Conservation (phyloP, 108 stramenopile genomes). For the Skeletonema potamos region DNA sequence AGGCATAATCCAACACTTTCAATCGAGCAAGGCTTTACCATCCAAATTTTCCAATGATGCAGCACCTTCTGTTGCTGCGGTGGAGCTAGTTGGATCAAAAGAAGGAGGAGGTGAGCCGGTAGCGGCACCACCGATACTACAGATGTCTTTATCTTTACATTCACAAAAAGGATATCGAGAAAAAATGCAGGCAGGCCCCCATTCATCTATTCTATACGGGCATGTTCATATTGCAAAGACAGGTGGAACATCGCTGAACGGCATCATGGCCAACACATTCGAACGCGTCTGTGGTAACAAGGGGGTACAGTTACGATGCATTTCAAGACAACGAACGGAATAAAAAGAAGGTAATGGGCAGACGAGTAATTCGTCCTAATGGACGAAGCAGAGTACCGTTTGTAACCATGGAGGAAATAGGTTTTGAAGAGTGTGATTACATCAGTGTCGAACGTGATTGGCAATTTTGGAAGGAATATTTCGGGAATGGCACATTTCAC, state of each 20-base stretch:
- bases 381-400: neutral
- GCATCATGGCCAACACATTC: neutral
- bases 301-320: slow-evolving; percentile 6
- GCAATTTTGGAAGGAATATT: neutral
- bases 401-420: neutral
- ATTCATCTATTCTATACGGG: neutral
- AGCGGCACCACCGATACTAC: no score
- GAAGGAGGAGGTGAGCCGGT: no score
- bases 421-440: slow-evolving; percentile 24
- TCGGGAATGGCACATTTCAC: neutral
- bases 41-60: no score
- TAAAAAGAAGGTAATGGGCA: neutral
- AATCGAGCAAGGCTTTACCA: no score
- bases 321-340: neutral
- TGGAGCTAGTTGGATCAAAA: no score
- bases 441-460: neutral
- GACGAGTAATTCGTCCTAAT: neutral
- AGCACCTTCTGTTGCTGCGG: no score
- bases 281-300: slow-evolving; percentile 7
- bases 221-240: slow-evolving; percentile 3
- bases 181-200: neutral
- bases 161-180: no score
- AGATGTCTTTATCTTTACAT: no score
- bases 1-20: no score
- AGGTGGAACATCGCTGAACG: neutral